phyloP scores from a whole-genome alignment of 202 grass and related monocot species.

The Setaria italica region DNA sequence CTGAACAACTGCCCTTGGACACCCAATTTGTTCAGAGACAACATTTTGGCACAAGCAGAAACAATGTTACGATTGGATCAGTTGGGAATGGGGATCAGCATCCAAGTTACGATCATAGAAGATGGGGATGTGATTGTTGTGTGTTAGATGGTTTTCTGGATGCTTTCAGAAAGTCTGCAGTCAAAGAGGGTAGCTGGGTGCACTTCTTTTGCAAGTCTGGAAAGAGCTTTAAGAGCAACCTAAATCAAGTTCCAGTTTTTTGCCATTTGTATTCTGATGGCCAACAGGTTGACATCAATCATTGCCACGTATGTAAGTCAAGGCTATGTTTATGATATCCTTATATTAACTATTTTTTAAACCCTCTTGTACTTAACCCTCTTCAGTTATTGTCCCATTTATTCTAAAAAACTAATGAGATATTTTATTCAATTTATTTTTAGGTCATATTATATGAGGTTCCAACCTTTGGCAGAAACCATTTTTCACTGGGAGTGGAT shows the following conservation, averaged over 20 bases:
- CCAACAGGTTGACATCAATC: constrained; percentile 53
- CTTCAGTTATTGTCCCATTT: constrained; percentile 10
- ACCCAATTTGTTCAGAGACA: constrained; percentile 29
- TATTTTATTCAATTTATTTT: constrained; percentile 53
- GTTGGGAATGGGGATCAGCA: constrained; percentile 37
- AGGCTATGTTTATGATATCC: constrained; percentile 41
- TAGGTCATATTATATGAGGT: constrained; percentile 88
- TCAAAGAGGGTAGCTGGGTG: constrained; percentile 71
- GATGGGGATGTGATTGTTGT: constrained; percentile 49
- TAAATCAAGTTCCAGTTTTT: constrained; percentile 58
- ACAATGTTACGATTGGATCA: constrained; percentile 36
- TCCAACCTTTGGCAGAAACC: constrained; percentile 68
- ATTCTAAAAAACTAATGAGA: constrained; percentile 34
- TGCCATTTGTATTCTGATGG: constrained; percentile 62
- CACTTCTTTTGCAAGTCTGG: constrained; percentile 51
- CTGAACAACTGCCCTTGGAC: constrained; percentile 33
- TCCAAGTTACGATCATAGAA: constrained; percentile 25
- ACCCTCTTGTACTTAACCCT: constrained; percentile 27
- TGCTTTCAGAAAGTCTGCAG: constrained; percentile 53
- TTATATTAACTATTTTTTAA: constrained; percentile 26
- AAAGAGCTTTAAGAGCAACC: constrained; percentile 45
- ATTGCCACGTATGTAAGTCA: constrained; percentile 98
- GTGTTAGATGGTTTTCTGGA: constrained; percentile 64
- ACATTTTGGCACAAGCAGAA: constrained; percentile 40
- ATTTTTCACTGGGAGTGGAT: constrained; percentile 70